Percentiles rank a stretch among this genome's conserved stretches.
phyloP scores from a whole-genome alignment of 23 red algal genomes.

The Chondrus crispus region DNA sequence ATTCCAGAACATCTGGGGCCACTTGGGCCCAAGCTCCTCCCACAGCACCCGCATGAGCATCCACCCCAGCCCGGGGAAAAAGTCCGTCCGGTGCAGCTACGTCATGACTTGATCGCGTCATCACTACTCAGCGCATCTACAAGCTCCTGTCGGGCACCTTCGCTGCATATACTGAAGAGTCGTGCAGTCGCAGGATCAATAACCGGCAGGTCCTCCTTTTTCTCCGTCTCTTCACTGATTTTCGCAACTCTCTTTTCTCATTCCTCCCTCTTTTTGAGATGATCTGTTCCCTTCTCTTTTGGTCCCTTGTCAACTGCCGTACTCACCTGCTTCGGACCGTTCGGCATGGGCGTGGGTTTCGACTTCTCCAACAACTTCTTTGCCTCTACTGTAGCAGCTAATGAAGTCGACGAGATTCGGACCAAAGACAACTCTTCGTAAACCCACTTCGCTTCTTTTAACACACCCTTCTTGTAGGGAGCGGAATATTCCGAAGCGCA shows the following conservation, averaged over 20 bases:
- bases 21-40: conserved; percentile 43
- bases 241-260: too few relatives aligned
- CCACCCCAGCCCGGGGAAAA: conserved; percentile 75
- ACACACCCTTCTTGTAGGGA: conserved; percentile 20
- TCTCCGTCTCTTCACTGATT: too few relatives aligned
- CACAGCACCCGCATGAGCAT: conserved; percentile 54
- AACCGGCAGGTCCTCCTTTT: too few relatives aligned
- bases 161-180: too few relatives aligned
- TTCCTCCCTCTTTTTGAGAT: conserved; percentile 27
- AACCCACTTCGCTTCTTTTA: conserved; percentile 22
- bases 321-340: neutral
- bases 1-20: conserved; percentile 67
- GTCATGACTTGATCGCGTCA: too few relatives aligned
- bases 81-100: conserved; percentile 73
- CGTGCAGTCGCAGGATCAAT: too few relatives aligned
- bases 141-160: too few relatives aligned
- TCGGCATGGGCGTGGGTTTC: neutral
- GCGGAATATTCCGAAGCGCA: neutral
- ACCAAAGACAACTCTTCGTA: conserved; percentile 15
- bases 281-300: conserved; percentile 44
- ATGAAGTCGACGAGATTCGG: neutral
- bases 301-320: neutral
- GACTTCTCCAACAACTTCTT: neutral
- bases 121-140: too few relatives aligned
- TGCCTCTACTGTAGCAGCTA: neutral